Conservation (phyloP, 768 basidiomycete genomes). For the Hericium erinaceus region DNA sequence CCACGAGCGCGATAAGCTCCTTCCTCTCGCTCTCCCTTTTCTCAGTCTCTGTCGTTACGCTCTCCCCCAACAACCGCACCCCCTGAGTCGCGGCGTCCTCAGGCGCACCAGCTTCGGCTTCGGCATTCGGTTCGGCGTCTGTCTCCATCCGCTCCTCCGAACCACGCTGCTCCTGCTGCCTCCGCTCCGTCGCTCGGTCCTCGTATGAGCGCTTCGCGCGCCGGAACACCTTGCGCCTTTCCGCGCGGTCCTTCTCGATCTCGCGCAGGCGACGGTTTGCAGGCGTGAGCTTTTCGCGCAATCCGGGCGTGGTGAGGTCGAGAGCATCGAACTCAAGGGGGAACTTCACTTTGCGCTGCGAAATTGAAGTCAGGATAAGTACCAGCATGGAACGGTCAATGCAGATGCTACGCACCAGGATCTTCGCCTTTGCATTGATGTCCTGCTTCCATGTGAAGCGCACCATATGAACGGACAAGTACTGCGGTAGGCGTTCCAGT, state of each 20-base stretch:
- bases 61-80: conserved; percentile 21
- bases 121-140: conserved; percentile 42
- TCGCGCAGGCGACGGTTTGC: conserved; percentile 66
- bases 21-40: conserved; percentile 55
- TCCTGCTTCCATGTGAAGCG: conserved; percentile 93
- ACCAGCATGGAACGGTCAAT: background rate
- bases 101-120: conserved; percentile 24
- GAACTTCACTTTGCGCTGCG: conserved; percentile 86
- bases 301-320: conserved; percentile 73
- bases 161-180: conserved; percentile 1
- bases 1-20: conserved; percentile 57
- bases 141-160: conserved; percentile 12
- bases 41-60: conserved; percentile 56
- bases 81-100: conserved; percentile 20
- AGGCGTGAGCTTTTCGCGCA: conserved; percentile 62
- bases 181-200: conserved; percentile 16
- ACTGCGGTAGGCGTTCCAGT: conserved; percentile 74
- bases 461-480: conserved; percentile 89
- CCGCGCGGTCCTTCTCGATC: conserved; percentile 73
- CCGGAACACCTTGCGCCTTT: conserved; percentile 75
- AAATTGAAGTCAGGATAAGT: background rate
- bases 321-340: conserved; percentile 79
- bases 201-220: conserved; percentile 45
- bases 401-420: conserved; percentile 53
- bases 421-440: conserved; percentile 89